phyloP scores from a whole-genome alignment of 2,329 filamentous ascomycete genomes.

The Trichophyton rubrum region DNA sequence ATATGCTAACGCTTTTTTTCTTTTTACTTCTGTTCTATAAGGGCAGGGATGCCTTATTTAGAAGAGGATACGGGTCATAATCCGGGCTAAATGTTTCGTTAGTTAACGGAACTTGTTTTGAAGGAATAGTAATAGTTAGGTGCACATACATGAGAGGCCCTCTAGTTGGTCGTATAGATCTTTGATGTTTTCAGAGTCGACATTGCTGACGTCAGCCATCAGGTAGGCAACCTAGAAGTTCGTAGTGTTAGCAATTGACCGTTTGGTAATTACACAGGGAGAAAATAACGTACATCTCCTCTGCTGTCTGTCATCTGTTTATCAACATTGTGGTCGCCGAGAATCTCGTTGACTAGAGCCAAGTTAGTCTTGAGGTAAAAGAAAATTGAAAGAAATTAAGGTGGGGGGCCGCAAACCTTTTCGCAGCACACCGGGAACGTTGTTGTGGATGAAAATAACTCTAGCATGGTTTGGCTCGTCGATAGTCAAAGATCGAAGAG shows the following conservation, averaged over 20 bases:
- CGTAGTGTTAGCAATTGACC: conserved; percentile 12
- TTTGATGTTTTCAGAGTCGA: conserved; percentile 69
- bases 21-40: not conserved
- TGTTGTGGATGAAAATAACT: conserved; percentile 93
- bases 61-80: conserved; percentile 36
- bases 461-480: conserved; percentile 83
- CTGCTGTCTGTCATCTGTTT: conserved; percentile 96
- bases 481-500: conserved; percentile 73
- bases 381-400: not conserved
- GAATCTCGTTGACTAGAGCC: conserved; percentile 70
- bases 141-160: conserved; percentile 57
- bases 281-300: conserved; percentile 55
- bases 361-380: not conserved
- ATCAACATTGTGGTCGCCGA: conserved; percentile 93
- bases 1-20: not conserved
- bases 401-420: conserved; percentile 42
- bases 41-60: conserved; percentile 15
- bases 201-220: conserved; percentile 92
- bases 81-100: conserved; percentile 26
- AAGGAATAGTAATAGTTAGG: not conserved
- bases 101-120: not conserved
- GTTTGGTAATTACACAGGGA: not conserved
- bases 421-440: conserved; percentile 86
- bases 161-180: conserved; percentile 75
- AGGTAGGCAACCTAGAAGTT: conserved; percentile 63